A percentile compares a stretch with the other conserved stretches of the same genome.
Evolutionary conservation across 2,329 filamentous ascomycete genomes (phyloP).

Genomic region (Aspergillus japonicus): DNA sequence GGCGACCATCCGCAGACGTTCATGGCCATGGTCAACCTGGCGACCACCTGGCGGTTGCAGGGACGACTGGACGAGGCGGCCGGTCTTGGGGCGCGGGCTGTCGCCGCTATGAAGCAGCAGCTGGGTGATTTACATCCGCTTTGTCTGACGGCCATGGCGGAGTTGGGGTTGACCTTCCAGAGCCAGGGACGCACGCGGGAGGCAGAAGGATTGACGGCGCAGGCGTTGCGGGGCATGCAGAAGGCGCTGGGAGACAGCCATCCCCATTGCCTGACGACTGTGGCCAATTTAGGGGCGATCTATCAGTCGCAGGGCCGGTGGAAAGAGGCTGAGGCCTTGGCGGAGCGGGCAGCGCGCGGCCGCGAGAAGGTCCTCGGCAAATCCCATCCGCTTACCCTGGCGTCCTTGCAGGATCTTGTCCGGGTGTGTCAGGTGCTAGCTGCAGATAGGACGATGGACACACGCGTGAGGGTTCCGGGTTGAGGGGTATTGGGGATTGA

Average conservation of each 20-base stretch:
- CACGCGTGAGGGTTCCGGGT: background rate
- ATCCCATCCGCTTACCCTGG: slow-evolving; percentile 5
- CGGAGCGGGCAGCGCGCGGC: slow-evolving; percentile 1
- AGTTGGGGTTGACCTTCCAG: slow-evolving; percentile 11
- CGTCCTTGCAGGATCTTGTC: slow-evolving; percentile 9
- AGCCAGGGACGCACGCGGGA: background rate
- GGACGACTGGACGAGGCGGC: slow-evolving; percentile 6
- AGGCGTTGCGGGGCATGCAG: slow-evolving; percentile 9
- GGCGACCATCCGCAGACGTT: slow-evolving; percentile 13
- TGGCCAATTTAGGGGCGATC: slow-evolving; percentile 8
- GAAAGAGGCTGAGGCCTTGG: slow-evolving; percentile 7
- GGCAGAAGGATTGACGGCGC: slow-evolving; percentile 5
- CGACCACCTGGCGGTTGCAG: slow-evolving; percentile 9
- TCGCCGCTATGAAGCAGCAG: slow-evolving; percentile 3
- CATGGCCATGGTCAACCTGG: slow-evolving; percentile 9
- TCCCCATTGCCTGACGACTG: slow-evolving; percentile 9
- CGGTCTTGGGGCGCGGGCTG: background rate
- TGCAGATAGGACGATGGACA: background rate
- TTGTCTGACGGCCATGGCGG: slow-evolving; percentile 12
- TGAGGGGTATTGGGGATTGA: background rate
- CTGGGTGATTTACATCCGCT: slow-evolving; percentile 4
- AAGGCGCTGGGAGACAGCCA: slow-evolving; percentile 3
- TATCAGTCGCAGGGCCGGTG: slow-evolving; percentile 13
- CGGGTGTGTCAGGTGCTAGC: slow-evolving; percentile 8
- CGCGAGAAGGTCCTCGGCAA: slow-evolving; percentile 8